A percentile compares a stretch with the other conserved stretches of the same genome.
phyloP scores from a whole-genome alignment of 2,329 filamentous ascomycete species.

The Aspergillus udagawae region DNA sequence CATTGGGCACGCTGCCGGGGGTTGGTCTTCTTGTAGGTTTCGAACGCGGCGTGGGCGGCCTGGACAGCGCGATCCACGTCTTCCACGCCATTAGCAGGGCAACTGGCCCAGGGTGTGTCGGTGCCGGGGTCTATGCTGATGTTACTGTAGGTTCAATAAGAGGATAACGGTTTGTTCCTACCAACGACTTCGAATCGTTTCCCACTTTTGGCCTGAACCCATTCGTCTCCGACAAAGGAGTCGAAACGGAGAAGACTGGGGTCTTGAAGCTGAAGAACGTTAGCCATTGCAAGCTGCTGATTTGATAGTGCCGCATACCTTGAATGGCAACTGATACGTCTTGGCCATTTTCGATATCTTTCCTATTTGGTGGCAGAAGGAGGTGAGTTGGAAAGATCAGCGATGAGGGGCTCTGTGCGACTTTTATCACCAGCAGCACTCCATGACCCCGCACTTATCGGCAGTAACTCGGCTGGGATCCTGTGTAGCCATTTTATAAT shows the following conservation, averaged over 20 bases:
- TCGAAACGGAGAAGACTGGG: slow-evolving; percentile 47
- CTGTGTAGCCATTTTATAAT: neutral
- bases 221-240: slow-evolving; percentile 49
- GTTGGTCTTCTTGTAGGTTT: slow-evolving; percentile 56
- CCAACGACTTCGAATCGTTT: slow-evolving; percentile 50
- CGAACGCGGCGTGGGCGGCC: slow-evolving; percentile 58
- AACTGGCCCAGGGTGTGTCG: slow-evolving; percentile 48
- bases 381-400: slow-evolving; percentile 4
- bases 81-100: slow-evolving; percentile 48
- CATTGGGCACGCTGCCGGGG: slow-evolving; percentile 59
- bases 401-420: neutral
- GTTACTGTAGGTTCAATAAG: neutral
- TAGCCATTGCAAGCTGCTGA: neutral
- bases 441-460: slow-evolving; percentile 14
- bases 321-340: slow-evolving; percentile 36
- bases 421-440: neutral
- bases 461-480: slow-evolving; percentile 12
- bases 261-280: slow-evolving; percentile 43
- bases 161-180: slow-evolving; percentile 11
- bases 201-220: slow-evolving; percentile 44
- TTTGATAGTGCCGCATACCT: slow-evolving; percentile 21
- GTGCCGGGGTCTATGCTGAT: slow-evolving; percentile 47
- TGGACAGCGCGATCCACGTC: slow-evolving; percentile 61
- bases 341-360: slow-evolving; percentile 22
- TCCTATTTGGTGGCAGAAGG: neutral